Conservation (phyloP, 441 rosid genomes). For the Cnidoscolus chayamansa region DNA sequence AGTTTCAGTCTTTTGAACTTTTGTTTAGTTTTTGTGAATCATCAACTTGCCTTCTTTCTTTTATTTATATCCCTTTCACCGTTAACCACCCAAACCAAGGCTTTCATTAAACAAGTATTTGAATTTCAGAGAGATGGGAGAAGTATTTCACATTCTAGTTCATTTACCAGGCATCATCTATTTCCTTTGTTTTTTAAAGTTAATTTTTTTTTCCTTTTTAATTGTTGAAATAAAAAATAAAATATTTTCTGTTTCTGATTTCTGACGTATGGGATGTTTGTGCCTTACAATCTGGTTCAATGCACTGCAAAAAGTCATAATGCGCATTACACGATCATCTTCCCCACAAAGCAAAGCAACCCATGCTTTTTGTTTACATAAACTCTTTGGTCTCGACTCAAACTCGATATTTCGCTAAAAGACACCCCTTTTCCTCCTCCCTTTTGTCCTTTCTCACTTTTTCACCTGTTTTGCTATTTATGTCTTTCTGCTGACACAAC, state of each 20-base stretch:
- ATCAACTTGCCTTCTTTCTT: too few species aligned
- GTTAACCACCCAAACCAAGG: background rate
- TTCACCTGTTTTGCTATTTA: background rate
- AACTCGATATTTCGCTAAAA: background rate
- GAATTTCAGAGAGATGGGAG: too few species aligned
- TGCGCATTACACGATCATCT: conserved; percentile 1
- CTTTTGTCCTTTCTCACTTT: background rate
- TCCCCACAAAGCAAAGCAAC: conserved; percentile 22
- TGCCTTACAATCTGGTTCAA: conserved; percentile 7
- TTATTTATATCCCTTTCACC: too few species aligned
- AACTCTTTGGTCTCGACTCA: background rate
- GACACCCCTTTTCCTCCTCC: background rate
- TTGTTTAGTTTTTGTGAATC: too few species aligned
- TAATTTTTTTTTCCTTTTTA: background rate
- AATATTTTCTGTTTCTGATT: background rate
- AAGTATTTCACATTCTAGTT: too few species aligned
- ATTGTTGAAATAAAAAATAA: background rate
- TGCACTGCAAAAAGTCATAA: background rate
- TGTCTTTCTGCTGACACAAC: background rate
- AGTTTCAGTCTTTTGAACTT: background rate
- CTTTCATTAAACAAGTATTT: too few species aligned
- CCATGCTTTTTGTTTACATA: conserved; percentile 15
- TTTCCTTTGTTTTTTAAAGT: background rate
- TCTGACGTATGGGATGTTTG: conserved; percentile 13
- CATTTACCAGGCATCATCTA: too few species aligned